Evolutionary conservation across 208 protist species (phyloP).

Genomic region (Angomonas ambiguus): DNA sequence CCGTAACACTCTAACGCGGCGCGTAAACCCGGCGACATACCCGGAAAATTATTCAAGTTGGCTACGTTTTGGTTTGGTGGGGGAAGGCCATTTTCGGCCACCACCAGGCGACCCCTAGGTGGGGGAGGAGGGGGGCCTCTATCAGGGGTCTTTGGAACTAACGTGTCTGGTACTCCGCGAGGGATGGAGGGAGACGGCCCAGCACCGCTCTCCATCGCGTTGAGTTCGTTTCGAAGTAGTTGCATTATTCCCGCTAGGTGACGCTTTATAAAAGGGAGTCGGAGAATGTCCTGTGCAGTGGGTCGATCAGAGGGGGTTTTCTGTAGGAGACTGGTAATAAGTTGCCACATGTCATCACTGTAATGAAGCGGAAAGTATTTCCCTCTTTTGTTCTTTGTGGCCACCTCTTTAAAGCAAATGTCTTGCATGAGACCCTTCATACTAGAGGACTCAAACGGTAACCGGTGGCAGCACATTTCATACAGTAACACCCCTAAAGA

Average conservation of each 20-base stretch:
- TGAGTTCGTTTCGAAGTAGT: constrained; percentile 23
- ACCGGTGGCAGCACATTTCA: constrained; percentile 67
- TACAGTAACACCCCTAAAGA: constrained; percentile 87
- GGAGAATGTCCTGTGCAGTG: constrained; percentile 68
- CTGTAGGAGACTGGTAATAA: constrained; percentile 69
- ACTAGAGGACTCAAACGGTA: constrained; percentile 77
- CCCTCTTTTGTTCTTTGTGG: constrained; percentile 15
- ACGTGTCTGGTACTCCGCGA: background rate
- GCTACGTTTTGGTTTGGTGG: background rate
- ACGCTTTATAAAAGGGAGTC: constrained; percentile 52
- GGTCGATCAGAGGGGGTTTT: constrained; percentile 86
- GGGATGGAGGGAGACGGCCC: too few species aligned
- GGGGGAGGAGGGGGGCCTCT: background rate
- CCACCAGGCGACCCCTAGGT: background rate
- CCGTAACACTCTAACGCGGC: background rate
- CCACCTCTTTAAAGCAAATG: constrained; percentile 77
- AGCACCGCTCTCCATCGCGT: background rate
- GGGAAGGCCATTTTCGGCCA: background rate
- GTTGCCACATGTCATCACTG: constrained; percentile 63
- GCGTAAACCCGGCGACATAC: background rate
- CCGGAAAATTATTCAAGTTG: background rate
- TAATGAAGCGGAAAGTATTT: constrained; percentile 42
- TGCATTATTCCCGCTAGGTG: constrained; percentile 64
- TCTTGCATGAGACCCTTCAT: constrained; percentile 85
- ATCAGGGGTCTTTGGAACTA: background rate